phyloP scores from a whole-genome alignment of 2,329 filamentous ascomycete species.

The Neonectria neomacrospora region DNA sequence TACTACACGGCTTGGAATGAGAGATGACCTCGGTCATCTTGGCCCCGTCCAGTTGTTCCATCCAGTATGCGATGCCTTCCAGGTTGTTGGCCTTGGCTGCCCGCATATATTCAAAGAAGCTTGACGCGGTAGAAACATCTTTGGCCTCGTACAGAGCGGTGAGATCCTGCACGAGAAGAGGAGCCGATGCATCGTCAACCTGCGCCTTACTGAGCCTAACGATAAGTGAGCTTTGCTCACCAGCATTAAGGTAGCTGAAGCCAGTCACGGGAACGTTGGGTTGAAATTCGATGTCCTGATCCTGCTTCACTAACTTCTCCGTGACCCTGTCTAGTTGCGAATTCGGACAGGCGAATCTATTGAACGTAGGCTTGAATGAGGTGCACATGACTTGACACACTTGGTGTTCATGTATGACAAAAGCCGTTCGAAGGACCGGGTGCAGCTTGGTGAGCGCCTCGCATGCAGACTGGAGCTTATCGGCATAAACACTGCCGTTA shows the following conservation, averaged over 20 bases:
- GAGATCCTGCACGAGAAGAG: slow-evolving; percentile 61
- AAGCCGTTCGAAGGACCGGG: slow-evolving; percentile 65
- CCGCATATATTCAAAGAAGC: slow-evolving; percentile 61
- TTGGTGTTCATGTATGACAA: slow-evolving; percentile 58
- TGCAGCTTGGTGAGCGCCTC: slow-evolving; percentile 57
- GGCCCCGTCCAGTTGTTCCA: slow-evolving; percentile 55
- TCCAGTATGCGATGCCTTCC: slow-evolving; percentile 59
- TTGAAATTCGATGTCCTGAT: slow-evolving; percentile 53
- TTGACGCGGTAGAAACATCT: slow-evolving; percentile 51
- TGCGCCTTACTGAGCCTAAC: slow-evolving; percentile 62
- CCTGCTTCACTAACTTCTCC: slow-evolving; percentile 56
- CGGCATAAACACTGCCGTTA: slow-evolving; percentile 54
- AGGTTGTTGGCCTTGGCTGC: slow-evolving; percentile 52
- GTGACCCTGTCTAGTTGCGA: slow-evolving; percentile 53
- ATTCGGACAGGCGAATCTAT: slow-evolving; percentile 53
- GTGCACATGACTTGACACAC: slow-evolving; percentile 62
- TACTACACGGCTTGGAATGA: slow-evolving; percentile 54
- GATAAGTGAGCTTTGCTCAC: slow-evolving; percentile 59
- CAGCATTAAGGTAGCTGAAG: slow-evolving; percentile 62
- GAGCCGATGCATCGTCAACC: slow-evolving; percentile 59
- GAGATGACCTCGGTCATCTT: slow-evolving; percentile 59
- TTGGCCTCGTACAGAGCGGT: slow-evolving; percentile 57
- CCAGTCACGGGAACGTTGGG: slow-evolving; percentile 59
- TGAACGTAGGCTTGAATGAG: slow-evolving; percentile 57
- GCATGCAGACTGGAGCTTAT: slow-evolving; percentile 60